phyloP scores from a whole-genome alignment of 176 grass and related monocot species.

The Oryza meyeriana region DNA sequence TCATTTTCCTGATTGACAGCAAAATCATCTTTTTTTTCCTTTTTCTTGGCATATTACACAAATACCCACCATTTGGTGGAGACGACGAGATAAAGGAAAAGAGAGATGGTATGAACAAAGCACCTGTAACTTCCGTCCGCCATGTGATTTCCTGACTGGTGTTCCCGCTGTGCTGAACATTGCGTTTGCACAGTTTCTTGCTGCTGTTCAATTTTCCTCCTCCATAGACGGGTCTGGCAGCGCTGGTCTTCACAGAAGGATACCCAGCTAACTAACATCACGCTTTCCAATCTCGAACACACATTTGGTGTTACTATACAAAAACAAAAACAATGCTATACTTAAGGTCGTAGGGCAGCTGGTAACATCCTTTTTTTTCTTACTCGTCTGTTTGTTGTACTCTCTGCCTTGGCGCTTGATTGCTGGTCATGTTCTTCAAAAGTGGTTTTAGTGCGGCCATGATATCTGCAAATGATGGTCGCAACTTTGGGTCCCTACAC shows the following conservation, averaged over 20 bases:
- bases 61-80: conserved; percentile 61
- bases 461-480: conserved; percentile 91
- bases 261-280: conserved; percentile 50
- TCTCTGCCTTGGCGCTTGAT: conserved; percentile 62
- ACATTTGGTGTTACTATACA: conserved; percentile 57
- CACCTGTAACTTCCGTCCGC: not conserved
- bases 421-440: conserved; percentile 55
- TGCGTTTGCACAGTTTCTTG: conserved; percentile 29
- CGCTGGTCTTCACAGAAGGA: not conserved
- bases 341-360: conserved; percentile 22
- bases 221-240: conserved; percentile 16
- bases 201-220: not conserved
- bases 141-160: conserved; percentile 11
- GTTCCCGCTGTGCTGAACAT: conserved; percentile 13
- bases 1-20: conserved; percentile 4
- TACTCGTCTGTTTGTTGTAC: conserved; percentile 44
- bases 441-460: conserved; percentile 76
- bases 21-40: not conserved
- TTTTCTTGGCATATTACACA: conserved; percentile 25
- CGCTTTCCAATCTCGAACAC: conserved; percentile 32
- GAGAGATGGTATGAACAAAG: conserved; percentile 39
- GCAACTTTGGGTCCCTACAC: conserved; percentile 74
- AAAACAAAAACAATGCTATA: conserved; percentile 69
- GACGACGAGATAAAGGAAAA: not conserved
- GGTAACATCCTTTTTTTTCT: conserved; percentile 10